Evolutionary conservation across 1,139 yeast genomes (phyloP).

Genomic region (Taphrina communis): DNA sequence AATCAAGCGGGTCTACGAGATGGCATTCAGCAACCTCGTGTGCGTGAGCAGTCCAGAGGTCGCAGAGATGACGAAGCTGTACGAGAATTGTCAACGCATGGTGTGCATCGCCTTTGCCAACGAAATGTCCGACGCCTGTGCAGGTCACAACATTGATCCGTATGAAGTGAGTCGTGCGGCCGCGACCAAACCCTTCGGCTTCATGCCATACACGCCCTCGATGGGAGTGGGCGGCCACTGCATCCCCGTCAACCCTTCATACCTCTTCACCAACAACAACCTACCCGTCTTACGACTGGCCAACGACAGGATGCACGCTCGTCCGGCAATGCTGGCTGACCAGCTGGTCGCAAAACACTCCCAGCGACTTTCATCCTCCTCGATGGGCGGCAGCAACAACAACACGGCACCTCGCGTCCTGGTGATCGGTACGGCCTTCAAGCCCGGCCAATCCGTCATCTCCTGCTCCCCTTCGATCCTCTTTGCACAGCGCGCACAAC

Average conservation of each 20-base stretch:
- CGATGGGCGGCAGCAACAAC: too few relatives aligned
- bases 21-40: constrained; percentile 23
- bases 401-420: constrained; percentile 3
- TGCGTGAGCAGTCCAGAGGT: constrained; percentile 16
- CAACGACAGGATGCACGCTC: constrained; percentile 33
- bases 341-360: constrained; percentile 10
- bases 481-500: constrained; percentile 23
- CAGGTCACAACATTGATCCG: constrained; percentile 25
- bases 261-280: constrained; percentile 36
- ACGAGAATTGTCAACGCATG: constrained; percentile 31
- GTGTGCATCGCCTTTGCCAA: constrained; percentile 33
- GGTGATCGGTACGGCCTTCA: constrained; percentile 28
- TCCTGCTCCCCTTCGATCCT: constrained; percentile 25
- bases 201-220: constrained; percentile 28
- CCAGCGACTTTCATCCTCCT: neutral
- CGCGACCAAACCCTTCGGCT: constrained; percentile 32
- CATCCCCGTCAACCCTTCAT: constrained; percentile 33
- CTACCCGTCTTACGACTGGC: constrained; percentile 23
- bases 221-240: constrained; percentile 35
- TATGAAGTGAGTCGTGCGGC: constrained; percentile 30
- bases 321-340: constrained; percentile 24
- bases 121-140: constrained; percentile 31
- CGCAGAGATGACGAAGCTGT: constrained; percentile 30
- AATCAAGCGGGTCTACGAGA: constrained; percentile 12
- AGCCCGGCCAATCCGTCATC: constrained; percentile 33